Base-by-base conservation (phyloP, 768 basidiomycete genomes). In the Mycena galopus region DNA sequence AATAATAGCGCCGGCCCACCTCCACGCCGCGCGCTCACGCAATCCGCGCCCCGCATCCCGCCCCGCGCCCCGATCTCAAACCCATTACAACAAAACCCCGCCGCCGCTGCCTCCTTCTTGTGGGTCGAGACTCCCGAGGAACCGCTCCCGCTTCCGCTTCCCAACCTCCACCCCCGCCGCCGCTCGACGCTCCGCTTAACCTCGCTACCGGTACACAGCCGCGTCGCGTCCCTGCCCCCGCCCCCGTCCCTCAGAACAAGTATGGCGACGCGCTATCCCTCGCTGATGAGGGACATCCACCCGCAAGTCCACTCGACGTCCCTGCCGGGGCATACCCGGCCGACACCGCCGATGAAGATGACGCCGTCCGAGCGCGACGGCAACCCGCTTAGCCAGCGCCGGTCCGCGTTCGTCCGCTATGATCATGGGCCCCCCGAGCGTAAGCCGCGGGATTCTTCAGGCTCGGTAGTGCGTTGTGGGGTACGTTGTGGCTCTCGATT, bases 321-420 rank as follows among this genome's bases (percentile, higher is more conserved):
- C 30, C 30, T 9, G 35, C 16, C 39, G 44, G 44, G 44, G 44
- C 44, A 47, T n/a, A n/a, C 19, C 44, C 44, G 19, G 12, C 19
- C 44, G 21, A 42, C 51, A 27, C 23, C 51, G 51, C 23, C 9
- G 25, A 16, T 14, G 21, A 35, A 47, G 44, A 47, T 47, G 44
- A 47, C 44, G 44, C 44, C 44, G 19, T 47, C 21, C 44, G 44
- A 47, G 37, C 58, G 37, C 11, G 59, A 72, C 53, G 71, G 65
- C 39, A 57, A 72, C 56, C 71, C 71, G 21, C 58, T 72, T 9
- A 72, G 71, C 42, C 53, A 61, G 29, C 65, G 71, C 30, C 50
- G 33, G n/a, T 72, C 71, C 10, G 71, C 71, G 16, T 72, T 72
- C 42, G 29, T 67, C 23, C 71, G 65, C 5, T 47, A 53, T 19